Percentiles rank a stretch among this genome's conserved stretches.
These are phyloP conservation scores for Boletus huronensis DNA, from an alignment of 768 basidiomycete genomes.

Conservation along the genomic window DNA sequence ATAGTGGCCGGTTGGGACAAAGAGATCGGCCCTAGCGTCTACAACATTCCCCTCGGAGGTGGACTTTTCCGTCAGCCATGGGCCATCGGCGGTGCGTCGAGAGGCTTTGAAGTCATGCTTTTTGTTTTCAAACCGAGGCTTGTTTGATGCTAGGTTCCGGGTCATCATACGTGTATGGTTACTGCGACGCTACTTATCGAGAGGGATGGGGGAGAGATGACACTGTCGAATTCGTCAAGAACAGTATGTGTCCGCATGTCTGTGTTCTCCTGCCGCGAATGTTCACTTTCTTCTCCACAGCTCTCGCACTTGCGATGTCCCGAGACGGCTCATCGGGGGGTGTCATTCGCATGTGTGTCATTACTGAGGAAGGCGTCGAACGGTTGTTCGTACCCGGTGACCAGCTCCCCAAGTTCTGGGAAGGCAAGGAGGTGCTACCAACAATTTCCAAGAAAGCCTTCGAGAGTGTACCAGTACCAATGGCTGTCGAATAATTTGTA, in stretches of 20 bases:
- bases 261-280: neutral
- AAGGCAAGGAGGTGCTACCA: slow-evolving; percentile 71
- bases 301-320: slow-evolving; percentile 92
- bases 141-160: slow-evolving; percentile 64
- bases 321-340: slow-evolving; percentile 98
- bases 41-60: slow-evolving; percentile 95
- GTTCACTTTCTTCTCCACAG: slow-evolving; percentile 38
- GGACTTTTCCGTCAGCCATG: slow-evolving; percentile 97
- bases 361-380: slow-evolving; percentile 90
- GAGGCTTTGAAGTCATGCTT: neutral
- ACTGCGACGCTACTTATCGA: slow-evolving; percentile 96
- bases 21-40: slow-evolving; percentile 85
- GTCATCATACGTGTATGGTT: slow-evolving; percentile 97
- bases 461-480: slow-evolving; percentile 34
- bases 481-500: slow-evolving; percentile 42
- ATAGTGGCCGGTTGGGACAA: slow-evolving; percentile 99
- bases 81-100: slow-evolving; percentile 87
- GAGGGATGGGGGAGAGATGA: slow-evolving; percentile 90
- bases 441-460: slow-evolving; percentile 22
- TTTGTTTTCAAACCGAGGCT: neutral
- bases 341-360: slow-evolving; percentile 95
- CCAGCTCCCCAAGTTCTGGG: slow-evolving; percentile 87
- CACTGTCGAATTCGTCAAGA: slow-evolving; percentile 91
- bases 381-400: slow-evolving; percentile 90
- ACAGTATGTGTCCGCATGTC: slow-evolving; percentile 68